These are phyloP conservation scores for Aspergillus brasiliensis DNA, from an alignment of 2,329 filamentous ascomycete species.

Conservation along the genomic window DNA sequence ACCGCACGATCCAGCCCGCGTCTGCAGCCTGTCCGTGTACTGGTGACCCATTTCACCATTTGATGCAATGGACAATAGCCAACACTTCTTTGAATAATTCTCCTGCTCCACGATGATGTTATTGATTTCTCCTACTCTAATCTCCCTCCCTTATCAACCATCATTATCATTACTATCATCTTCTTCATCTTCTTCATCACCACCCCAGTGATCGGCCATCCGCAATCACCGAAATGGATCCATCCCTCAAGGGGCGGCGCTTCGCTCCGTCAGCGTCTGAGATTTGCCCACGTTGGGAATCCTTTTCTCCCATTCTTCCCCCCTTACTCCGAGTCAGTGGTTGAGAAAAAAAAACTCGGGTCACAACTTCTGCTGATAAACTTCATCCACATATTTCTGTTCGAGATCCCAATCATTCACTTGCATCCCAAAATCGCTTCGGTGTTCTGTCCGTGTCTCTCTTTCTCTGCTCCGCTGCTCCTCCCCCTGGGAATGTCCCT, in stretches of 20 bases:
- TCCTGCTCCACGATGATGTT: no score
- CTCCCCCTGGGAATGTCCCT: no score
- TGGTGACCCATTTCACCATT: not conserved
- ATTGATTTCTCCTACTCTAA: not conserved
- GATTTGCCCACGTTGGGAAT: not conserved
- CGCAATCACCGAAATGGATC: not conserved
- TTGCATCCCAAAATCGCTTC: no score
- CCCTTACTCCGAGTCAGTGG: not conserved
- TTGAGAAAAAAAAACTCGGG: not conserved
- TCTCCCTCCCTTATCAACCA: not conserved
- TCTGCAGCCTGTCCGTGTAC: not conserved
- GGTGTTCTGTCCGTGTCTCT: no score
- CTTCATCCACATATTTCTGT: no score
- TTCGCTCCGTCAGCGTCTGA: conserved; percentile 1
- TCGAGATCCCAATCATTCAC: no score
- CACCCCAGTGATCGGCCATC: not conserved
- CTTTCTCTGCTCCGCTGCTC: no score
- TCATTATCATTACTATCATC: not conserved
- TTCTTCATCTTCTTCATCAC: no score
- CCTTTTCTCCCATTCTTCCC: not conserved
- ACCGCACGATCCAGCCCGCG: not conserved
- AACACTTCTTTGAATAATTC: no score
- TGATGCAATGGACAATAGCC: no score
- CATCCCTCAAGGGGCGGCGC: not conserved
- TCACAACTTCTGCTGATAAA: not conserved